Percentiles rank a stretch among this genome's conserved stretches.
Conservation (phyloP, 83 land plant genomes). For the Picea abies region DNA sequence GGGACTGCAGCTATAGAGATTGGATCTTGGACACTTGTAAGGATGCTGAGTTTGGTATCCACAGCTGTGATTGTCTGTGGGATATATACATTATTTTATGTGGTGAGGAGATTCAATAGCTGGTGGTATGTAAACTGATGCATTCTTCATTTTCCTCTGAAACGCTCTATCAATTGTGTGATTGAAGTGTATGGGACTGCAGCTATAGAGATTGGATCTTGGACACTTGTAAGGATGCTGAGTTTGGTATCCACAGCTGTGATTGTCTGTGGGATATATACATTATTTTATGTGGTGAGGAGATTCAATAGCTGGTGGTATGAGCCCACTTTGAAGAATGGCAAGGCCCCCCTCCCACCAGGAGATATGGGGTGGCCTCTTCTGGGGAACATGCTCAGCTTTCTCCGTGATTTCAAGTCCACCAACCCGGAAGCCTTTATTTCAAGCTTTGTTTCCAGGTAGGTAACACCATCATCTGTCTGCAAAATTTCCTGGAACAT, state of each 20-base stretch:
- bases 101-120: slow-evolving; percentile 18
- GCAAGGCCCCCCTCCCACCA: slow-evolving; percentile 45
- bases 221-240: too few relatives aligned
- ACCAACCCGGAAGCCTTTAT: slow-evolving; percentile 68
- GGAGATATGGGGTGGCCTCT: slow-evolving; percentile 81
- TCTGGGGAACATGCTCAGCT: slow-evolving; percentile 68
- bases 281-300: background rate
- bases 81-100: slow-evolving; percentile 5
- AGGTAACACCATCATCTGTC: background rate
- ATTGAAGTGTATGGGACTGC: too few relatives aligned
- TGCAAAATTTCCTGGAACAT: too few relatives aligned
- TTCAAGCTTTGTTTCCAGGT: slow-evolving; percentile 44
- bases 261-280: slow-evolving; percentile 10
- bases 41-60: background rate
- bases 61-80: background rate
- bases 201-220: too few relatives aligned
- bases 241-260: background rate
- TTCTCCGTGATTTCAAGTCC: slow-evolving; percentile 65
- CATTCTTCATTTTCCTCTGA: too few relatives aligned
- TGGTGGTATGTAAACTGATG: too few relatives aligned
- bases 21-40: too few relatives aligned
- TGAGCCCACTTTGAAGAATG: slow-evolving; percentile 15
- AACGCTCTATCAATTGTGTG: too few relatives aligned
- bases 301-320: slow-evolving; percentile 25
- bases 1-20: too few relatives aligned